Base-by-base conservation (phyloP, 129 eudicot species). In the Saussurea involucrata region DNA sequence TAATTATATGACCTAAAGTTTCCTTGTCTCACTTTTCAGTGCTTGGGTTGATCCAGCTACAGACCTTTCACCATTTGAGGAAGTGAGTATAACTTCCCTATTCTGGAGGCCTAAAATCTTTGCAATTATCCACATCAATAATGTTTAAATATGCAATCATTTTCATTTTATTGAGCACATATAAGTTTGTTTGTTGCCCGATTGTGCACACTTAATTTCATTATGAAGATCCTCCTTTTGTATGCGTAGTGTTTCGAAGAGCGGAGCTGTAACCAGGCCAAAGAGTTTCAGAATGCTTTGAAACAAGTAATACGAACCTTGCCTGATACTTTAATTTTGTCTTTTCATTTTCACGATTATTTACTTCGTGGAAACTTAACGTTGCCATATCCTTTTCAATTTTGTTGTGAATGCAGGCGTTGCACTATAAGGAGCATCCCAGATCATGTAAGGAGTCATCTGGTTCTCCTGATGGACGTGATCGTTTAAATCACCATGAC, bases 271-370 rank as follows among this genome's bases (percentile, higher is more conserved):
- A 79, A 79, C 71, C 71, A 71, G 46, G 37, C 33, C 0, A 42
- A 83, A 69, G 87, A 83, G 78, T 83, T 83, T 63, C 87, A 83
- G 64, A 73, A 74, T 55, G 87, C 87, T 63, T 75, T 83, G 70
- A 83, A 83, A 74, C 80, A 78, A 27, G 87, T 83, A 66, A 78
- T 63, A 24, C 27, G 37, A 77, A 29, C 67, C 31, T 34, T 72
- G 25, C 24, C 21, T 71, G 40, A 40, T 72, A 25, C 33, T 15
- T 9, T 33, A 20, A 71, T 36, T 28, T 71, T 4, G 13, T 20
- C 25, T 63, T 68, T 32, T 33, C 53, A 24, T 37, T 76, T 40
- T 66, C 46, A 53, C 40, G 9, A 10, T 22, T 9, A 13, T 67
- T 40, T 68, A 68, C 11, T 33, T 42, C 63, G 28, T 68, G 3